Evolutionary conservation across 2,329 filamentous ascomycete genomes (phyloP).

Genomic region (Sporothrix mexicana): DNA sequence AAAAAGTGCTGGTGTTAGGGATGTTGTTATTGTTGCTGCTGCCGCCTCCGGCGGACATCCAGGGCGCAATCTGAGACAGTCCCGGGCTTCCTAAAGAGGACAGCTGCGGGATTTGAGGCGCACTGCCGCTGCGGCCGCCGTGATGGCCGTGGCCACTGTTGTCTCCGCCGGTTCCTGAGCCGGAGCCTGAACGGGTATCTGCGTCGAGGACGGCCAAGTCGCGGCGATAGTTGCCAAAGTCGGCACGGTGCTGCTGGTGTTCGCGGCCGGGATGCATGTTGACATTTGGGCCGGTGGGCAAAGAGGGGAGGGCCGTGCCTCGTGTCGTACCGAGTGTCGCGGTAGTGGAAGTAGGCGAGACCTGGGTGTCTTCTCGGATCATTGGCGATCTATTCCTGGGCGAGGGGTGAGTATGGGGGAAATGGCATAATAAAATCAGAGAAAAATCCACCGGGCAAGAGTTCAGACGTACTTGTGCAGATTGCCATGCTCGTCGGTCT

Average conservation of each 20-base stretch:
- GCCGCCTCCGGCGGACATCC: conserved; percentile 56
- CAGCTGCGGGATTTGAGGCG: conserved; percentile 65
- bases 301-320: conserved; percentile 50
- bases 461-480: conserved; percentile 32
- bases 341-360: conserved; percentile 57
- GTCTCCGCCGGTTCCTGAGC: background rate
- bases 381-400: conserved; percentile 33
- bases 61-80: conserved; percentile 63
- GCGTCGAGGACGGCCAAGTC: conserved; percentile 70
- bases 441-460: no score
- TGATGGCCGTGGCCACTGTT: background rate
- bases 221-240: conserved; percentile 73
- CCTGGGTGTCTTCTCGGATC: conserved; percentile 49
- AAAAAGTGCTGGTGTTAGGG: background rate
- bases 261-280: conserved; percentile 4
- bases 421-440: background rate
- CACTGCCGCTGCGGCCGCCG: conserved; percentile 45
- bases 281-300: conserved; percentile 50
- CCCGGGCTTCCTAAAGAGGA: conserved; percentile 60
- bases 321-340: conserved; percentile 45
- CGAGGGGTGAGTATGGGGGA: conserved; percentile 33
- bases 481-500: conserved; percentile 55
- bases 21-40: conserved; percentile 39
- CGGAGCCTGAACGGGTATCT: background rate
- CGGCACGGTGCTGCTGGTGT: conserved; percentile 54